Evolutionary conservation across 2,329 filamentous ascomycete genomes (phyloP).

Genomic region (Diplocarpon rosae): DNA sequence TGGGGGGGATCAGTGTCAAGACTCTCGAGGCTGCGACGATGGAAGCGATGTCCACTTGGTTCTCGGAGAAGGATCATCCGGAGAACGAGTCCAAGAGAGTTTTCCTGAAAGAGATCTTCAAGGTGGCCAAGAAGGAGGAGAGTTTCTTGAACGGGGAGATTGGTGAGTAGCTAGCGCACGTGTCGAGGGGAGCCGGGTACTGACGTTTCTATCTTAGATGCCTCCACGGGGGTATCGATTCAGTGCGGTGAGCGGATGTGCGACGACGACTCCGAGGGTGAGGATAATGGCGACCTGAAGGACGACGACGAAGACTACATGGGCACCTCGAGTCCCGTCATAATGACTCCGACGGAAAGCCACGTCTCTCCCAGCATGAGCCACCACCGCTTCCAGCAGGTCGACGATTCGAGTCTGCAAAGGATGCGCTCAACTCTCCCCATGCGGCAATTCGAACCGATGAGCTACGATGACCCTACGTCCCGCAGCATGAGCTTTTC

Average conservation of each 20-base stretch:
- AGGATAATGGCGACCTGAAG: constrained; percentile 14
- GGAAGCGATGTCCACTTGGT: constrained; percentile 48
- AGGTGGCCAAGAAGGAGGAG: constrained; percentile 46
- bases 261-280: constrained; percentile 15
- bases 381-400: constrained; percentile 10
- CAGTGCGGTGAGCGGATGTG: constrained; percentile 16
- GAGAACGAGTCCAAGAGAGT: constrained; percentile 44
- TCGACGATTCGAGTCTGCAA: constrained; percentile 8
- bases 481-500: constrained; percentile 4
- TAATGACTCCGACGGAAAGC: constrained; percentile 14
- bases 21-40: constrained; percentile 48
- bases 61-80: constrained; percentile 42
- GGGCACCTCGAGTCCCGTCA: not conserved
- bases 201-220: constrained; percentile 8
- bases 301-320: constrained; percentile 14
- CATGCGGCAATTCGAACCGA: constrained; percentile 11
- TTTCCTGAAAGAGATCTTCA: constrained; percentile 50
- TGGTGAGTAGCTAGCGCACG: constrained; percentile 32
- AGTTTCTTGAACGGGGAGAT: constrained; percentile 44
- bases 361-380: constrained; percentile 15
- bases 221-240: constrained; percentile 11
- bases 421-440: constrained; percentile 9
- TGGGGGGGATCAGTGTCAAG: constrained; percentile 32
- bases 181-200: not conserved
- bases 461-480: constrained; percentile 3